Evolutionary conservation across 2,329 filamentous ascomycete species (phyloP).

Genomic region (Colletotrichum phormii): DNA sequence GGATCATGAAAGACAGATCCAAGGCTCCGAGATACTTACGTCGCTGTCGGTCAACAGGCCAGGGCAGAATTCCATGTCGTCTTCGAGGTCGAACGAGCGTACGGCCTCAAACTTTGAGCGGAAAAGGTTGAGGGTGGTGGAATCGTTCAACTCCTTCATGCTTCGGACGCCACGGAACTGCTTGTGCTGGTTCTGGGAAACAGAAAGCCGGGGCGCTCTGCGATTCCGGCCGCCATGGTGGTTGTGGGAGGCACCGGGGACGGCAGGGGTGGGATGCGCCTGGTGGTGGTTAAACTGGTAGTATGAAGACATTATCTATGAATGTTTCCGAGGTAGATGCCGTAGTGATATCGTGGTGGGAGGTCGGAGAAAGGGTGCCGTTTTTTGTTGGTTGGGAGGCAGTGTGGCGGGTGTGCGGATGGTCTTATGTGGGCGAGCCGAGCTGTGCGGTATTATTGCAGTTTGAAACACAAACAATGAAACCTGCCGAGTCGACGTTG

Average conservation of each 20-base stretch:
- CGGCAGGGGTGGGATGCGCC: constrained; percentile 66
- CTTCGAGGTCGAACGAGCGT: constrained; percentile 93
- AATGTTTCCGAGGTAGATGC: constrained; percentile 3
- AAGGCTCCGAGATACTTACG: constrained; percentile 67
- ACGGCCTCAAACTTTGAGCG: constrained; percentile 90
- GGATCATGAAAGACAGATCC: constrained; percentile 8
- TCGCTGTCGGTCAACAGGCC: constrained; percentile 92
- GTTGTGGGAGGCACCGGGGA: constrained; percentile 73
- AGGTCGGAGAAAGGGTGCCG: constrained; percentile 1
- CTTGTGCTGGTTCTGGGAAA: constrained; percentile 85
- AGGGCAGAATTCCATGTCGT: constrained; percentile 96
- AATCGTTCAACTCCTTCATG: constrained; percentile 87
- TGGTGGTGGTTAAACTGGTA: constrained; percentile 72
- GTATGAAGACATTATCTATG: constrained; percentile 70
- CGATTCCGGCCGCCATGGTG: constrained; percentile 89
- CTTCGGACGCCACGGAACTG: constrained; percentile 87
- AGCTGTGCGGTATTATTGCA: constrained; percentile 36
- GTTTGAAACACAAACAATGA: constrained; percentile 36
- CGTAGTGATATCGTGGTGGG: constrained; percentile 18
- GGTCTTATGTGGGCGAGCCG: constrained; percentile 33
- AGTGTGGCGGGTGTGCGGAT: constrained; percentile 27
- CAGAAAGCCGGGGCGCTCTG: constrained; percentile 82
- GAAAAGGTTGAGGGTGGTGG: constrained; percentile 81
- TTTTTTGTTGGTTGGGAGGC: constrained; percentile 27
- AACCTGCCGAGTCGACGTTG: constrained; percentile 35